phyloP scores from a whole-genome alignment of 163 green algal genomes.

The Prototheca wickerhamii region DNA sequence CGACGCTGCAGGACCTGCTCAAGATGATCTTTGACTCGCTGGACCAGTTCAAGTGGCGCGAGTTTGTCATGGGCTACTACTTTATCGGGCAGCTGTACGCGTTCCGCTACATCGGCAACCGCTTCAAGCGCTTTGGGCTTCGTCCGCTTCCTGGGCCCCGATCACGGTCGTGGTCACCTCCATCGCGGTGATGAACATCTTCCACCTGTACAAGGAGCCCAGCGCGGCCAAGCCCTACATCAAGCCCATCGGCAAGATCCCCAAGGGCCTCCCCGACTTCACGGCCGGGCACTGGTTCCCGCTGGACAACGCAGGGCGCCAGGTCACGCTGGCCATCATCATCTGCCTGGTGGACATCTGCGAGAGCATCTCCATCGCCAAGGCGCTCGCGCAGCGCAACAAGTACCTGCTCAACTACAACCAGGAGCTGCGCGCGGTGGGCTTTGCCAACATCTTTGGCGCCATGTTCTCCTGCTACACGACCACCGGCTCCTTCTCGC shows the following conservation, averaged over 20 bases:
- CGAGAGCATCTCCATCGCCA: constrained; percentile 70
- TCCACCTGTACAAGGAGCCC: constrained; percentile 34
- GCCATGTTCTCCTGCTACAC: constrained; percentile 80
- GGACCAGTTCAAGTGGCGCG: constrained; percentile 39
- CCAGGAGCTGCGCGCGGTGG: constrained; percentile 81
- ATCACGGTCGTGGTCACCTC: constrained; percentile 58
- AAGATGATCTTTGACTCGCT: constrained; percentile 32
- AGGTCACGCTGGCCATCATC: constrained; percentile 53
- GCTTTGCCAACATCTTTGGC: constrained; percentile 81
- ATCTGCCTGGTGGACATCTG: constrained; percentile 56
- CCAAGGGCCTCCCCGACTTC: constrained; percentile 28
- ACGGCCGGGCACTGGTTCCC: constrained; percentile 59
- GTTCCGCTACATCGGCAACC: constrained; percentile 26
- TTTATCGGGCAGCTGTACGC: constrained; percentile 41
- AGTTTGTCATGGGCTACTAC: constrained; percentile 46
- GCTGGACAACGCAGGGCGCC: constrained; percentile 39
- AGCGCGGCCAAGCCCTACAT: constrained; percentile 3
- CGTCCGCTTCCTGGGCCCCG: constrained; percentile 52
- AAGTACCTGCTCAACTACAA: constrained; percentile 47
- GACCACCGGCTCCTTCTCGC: constrained; percentile 80
- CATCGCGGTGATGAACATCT: constrained; percentile 61
- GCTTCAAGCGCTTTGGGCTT: constrained; percentile 21
- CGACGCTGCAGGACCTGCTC: constrained; percentile 35
- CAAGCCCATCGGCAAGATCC: constrained; percentile 13
- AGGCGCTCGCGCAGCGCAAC: constrained; percentile 37